Percentiles rank a stretch among this genome's conserved stretches.
Evolutionary conservation across 352 stramenopile genomes (phyloP).

Genomic region (Plasmopara muralis): DNA sequence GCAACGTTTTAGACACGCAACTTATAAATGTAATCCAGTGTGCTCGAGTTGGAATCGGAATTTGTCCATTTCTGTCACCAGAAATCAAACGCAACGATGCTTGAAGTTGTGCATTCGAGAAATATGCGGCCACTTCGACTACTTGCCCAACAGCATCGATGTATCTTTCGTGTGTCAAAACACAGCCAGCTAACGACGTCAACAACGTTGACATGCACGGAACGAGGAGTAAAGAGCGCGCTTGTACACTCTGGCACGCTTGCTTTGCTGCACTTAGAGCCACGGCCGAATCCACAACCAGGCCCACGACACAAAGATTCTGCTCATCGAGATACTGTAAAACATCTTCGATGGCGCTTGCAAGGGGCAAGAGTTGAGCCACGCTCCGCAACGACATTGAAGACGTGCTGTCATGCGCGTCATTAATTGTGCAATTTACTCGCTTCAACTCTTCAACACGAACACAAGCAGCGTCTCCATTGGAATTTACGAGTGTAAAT

Average conservation of each 20-base stretch:
- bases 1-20: conserved; percentile 40
- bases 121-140: conserved; percentile 59
- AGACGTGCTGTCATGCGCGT: conserved; percentile 6
- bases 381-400: conserved; percentile 13
- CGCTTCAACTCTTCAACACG: conserved; percentile 48
- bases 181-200: conserved; percentile 40
- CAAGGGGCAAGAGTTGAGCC: conserved; percentile 14
- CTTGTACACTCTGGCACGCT: conserved; percentile 35
- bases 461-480: conserved; percentile 65
- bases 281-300: conserved; percentile 63
- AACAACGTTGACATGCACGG: conserved; percentile 56
- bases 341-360: conserved; percentile 50
- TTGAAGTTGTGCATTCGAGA: conserved; percentile 46
- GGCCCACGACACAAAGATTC: conserved; percentile 64
- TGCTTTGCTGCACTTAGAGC: conserved; percentile 46
- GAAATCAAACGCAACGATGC: conserved; percentile 28
- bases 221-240: conserved; percentile 51
- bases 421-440: conserved; percentile 13
- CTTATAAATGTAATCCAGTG: conserved; percentile 63
- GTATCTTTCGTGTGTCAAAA: conserved; percentile 53
- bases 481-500: conserved; percentile 74
- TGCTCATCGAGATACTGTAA: conserved; percentile 39
- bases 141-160: conserved; percentile 41
- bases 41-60: conserved; percentile 46
- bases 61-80: conserved; percentile 33